A percentile compares a stretch with the other conserved stretches of the same genome.
These are phyloP conservation scores for Mercurialis annua DNA, from an alignment of 345 rosid species.

Conservation along the genomic window DNA sequence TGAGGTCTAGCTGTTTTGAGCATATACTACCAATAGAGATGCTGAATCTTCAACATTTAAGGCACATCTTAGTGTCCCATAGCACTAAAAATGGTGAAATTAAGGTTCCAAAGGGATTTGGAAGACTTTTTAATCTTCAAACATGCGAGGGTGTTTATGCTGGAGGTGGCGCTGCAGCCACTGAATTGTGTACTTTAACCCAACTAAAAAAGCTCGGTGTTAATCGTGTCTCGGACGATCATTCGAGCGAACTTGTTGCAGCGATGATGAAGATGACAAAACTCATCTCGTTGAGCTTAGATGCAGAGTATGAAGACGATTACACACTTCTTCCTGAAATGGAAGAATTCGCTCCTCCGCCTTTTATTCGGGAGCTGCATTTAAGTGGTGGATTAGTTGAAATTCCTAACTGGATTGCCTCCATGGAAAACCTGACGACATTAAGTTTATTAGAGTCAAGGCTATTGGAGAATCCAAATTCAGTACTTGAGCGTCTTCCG, in stretches of 20 bases:
- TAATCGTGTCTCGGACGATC: no score
- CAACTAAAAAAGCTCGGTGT: no score
- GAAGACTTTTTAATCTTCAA: neutral
- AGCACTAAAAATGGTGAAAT: neutral
- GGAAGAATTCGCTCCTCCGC: slow-evolving; percentile 3
- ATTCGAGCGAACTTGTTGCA: no score
- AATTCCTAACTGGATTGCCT: neutral
- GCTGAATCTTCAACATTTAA: neutral
- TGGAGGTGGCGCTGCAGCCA: slow-evolving; percentile 12
- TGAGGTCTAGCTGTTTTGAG: neutral
- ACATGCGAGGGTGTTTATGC: slow-evolving; percentile 13
- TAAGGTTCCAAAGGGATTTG: slow-evolving; percentile 2
- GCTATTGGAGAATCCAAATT: neutral
- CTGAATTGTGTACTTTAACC: no score
- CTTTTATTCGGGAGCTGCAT: neutral
- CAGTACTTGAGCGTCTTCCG: neutral
- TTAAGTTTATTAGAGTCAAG: neutral
- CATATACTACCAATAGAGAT: neutral
- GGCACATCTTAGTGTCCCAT: neutral
- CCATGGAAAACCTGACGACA: slow-evolving; percentile 1
- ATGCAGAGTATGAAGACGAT: no score
- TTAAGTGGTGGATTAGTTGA: slow-evolving; percentile 1
- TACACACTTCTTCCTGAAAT: neutral
- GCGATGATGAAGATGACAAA: no score
- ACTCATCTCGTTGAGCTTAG: no score